Percentiles rank a stretch among this genome's conserved stretches.
phyloP scores from a whole-genome alignment of 805 yeast species.

The Saccharomycopsis synnaedendra region DNA sequence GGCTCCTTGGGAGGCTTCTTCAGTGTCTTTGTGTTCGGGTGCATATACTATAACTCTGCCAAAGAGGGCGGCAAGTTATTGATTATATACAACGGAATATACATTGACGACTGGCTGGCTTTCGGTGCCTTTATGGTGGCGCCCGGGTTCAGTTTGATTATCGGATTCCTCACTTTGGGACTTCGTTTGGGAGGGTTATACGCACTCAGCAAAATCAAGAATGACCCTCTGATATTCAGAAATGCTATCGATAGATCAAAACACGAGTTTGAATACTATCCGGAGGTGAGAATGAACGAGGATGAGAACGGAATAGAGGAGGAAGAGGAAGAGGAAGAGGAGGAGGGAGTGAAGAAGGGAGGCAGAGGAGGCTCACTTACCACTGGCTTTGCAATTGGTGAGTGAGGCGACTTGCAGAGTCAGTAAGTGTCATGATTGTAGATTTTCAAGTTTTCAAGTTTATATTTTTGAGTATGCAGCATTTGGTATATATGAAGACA shows the following conservation, averaged over 20 bases:
- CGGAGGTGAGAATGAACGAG: conserved; percentile 6
- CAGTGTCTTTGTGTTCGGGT: conserved; percentile 74
- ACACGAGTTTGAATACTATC: conserved; percentile 8
- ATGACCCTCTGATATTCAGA: conserved; percentile 8
- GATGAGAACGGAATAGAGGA: conserved; percentile 4
- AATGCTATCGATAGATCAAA: conserved; percentile 14
- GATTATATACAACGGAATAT: conserved; percentile 70
- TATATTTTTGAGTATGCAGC: too few relatives aligned
- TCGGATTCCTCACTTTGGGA: conserved; percentile 41
- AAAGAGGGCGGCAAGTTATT: conserved; percentile 67
- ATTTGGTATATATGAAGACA: too few relatives aligned
- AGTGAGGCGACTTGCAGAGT: too few relatives aligned
- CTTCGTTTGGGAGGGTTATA: conserved; percentile 31
- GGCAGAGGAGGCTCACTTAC: too few relatives aligned
- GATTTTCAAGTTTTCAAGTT: too few relatives aligned
- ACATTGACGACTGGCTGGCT: conserved; percentile 80
- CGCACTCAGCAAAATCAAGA: conserved; percentile 23
- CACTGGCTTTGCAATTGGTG: too few relatives aligned
- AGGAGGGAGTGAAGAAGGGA: too few relatives aligned
- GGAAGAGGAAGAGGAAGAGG: conserved; percentile 7
- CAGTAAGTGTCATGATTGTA: too few relatives aligned
- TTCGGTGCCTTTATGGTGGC: conserved; percentile 92
- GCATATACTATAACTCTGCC: conserved; percentile 63
- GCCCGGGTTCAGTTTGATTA: conserved; percentile 65
- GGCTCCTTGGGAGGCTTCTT: conserved; percentile 80